phyloP scores from a whole-genome alignment of 1,284 basidiomycete genomes.

The Salmacisia buchloeana region DNA sequence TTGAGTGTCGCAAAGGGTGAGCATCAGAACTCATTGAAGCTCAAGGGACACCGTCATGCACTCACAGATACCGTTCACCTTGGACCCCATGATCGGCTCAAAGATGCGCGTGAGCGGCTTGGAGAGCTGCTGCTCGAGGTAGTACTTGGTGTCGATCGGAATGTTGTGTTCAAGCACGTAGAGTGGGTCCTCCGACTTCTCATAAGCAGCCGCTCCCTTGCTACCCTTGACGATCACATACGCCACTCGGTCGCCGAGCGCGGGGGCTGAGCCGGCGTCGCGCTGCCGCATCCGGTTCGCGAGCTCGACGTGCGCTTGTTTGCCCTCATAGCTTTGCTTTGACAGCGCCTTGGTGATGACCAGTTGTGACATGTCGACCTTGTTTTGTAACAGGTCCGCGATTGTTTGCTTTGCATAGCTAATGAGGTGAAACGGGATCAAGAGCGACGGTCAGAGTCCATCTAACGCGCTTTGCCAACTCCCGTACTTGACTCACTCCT shows the following conservation, averaged over 20 bases:
- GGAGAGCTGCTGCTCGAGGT: slow-evolving; percentile 48
- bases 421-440: background rate
- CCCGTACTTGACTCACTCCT: slow-evolving; percentile 45
- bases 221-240: slow-evolving; percentile 50
- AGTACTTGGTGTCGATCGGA: slow-evolving; percentile 50
- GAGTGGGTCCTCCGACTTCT: slow-evolving; percentile 48
- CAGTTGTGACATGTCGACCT: slow-evolving; percentile 50
- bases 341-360: slow-evolving; percentile 50
- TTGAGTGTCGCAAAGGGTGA: background rate
- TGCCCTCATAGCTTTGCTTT: slow-evolving; percentile 44
- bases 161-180: slow-evolving; percentile 50
- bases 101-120: slow-evolving; percentile 50
- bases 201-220: slow-evolving; percentile 46
- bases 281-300: slow-evolving; percentile 50
- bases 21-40: background rate
- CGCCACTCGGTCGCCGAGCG: slow-evolving; percentile 48
- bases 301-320: slow-evolving; percentile 49
- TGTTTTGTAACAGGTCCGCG: slow-evolving; percentile 49
- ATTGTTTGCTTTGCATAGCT: slow-evolving; percentile 41
- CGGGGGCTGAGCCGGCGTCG: slow-evolving; percentile 47
- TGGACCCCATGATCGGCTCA: slow-evolving; percentile 47
- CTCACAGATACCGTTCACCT: slow-evolving; percentile 33
- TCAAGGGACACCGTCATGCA: background rate
- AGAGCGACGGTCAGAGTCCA: no score
- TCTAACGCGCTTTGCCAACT: no score